Evolutionary conservation across 1,139 yeast genomes (phyloP).

Genomic region (Casaregolazyma suthepensis): DNA sequence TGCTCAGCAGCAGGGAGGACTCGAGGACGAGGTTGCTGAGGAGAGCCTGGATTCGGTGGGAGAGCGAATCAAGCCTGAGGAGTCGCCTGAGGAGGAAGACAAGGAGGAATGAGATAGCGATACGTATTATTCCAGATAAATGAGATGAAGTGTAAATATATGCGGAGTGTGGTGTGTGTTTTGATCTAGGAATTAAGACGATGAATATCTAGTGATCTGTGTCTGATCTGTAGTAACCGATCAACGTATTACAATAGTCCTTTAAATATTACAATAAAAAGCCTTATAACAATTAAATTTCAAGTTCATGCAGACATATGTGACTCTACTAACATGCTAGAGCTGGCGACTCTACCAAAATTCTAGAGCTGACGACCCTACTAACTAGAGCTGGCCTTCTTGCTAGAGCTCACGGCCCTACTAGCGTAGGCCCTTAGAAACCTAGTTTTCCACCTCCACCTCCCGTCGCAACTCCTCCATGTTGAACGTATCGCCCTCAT

Average conservation of each 20-base stretch:
- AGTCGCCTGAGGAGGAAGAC: constrained; percentile 19
- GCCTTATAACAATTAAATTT: too few relatives aligned
- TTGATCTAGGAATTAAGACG: constrained; percentile 1
- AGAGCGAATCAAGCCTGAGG: constrained; percentile 14
- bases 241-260: too few relatives aligned
- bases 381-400: too few relatives aligned
- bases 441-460: constrained; percentile 1
- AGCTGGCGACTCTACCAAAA: too few relatives aligned
- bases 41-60: constrained; percentile 18
- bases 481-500: constrained; percentile 40
- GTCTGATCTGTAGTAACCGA: too few relatives aligned
- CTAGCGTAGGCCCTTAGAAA: background rate
- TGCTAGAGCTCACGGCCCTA: too few relatives aligned
- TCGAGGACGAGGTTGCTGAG: constrained; percentile 25
- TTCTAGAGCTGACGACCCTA: too few relatives aligned
- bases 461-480: constrained; percentile 29
- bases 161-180: background rate
- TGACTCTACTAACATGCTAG: background rate
- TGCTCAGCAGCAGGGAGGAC: constrained; percentile 11
- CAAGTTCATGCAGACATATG: background rate
- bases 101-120: constrained; percentile 8
- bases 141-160: background rate
- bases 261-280: too few relatives aligned
- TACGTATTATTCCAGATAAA: background rate
- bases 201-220: too few relatives aligned